Percentiles rank a stretch among this genome's conserved stretches.
Conservation (phyloP, 495 filamentous ascomycete species). For the Ascobolus immersus region DNA sequence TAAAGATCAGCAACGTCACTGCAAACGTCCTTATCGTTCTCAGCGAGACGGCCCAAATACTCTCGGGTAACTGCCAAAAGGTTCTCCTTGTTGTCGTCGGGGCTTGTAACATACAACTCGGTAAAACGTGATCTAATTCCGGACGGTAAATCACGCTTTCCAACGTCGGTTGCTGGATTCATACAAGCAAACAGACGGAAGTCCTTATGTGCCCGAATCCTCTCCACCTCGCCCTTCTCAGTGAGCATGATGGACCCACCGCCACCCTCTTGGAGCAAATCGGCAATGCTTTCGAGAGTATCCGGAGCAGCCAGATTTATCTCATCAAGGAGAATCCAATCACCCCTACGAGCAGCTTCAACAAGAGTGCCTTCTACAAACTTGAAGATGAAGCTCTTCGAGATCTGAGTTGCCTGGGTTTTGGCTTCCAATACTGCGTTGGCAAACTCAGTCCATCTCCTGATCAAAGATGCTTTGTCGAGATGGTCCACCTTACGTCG, state of each 20-base stretch:
- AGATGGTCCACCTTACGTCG: slow-evolving; percentile 39
- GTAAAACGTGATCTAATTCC: slow-evolving; percentile 74
- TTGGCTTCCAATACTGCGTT: slow-evolving; percentile 54
- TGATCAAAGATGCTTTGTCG: slow-evolving; percentile 37
- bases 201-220: slow-evolving; percentile 66
- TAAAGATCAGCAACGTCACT: slow-evolving; percentile 66
- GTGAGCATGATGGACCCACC: slow-evolving; percentile 62
- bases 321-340: slow-evolving; percentile 96
- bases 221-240: slow-evolving; percentile 73
- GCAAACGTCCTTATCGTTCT: slow-evolving; percentile 36
- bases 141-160: slow-evolving; percentile 73
- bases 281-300: slow-evolving; percentile 76
- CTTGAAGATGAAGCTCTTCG: slow-evolving; percentile 69
- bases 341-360: slow-evolving; percentile 71
- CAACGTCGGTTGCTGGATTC: slow-evolving; percentile 95
- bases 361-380: slow-evolving; percentile 92
- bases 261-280: slow-evolving; percentile 43
- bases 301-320: slow-evolving; percentile 90
- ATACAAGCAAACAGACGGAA: slow-evolving; percentile 96
- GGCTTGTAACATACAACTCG: slow-evolving; percentile 72
- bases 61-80: slow-evolving; percentile 59
- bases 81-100: slow-evolving; percentile 62
- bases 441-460: slow-evolving; percentile 59
- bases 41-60: slow-evolving; percentile 47
- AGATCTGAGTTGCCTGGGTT: slow-evolving; percentile 48